Percentiles rank a stretch among this genome's conserved stretches.
phyloP scores from a whole-genome alignment of 495 filamentous ascomycete species.

The Pseudoneurospora amorphoporcata region DNA sequence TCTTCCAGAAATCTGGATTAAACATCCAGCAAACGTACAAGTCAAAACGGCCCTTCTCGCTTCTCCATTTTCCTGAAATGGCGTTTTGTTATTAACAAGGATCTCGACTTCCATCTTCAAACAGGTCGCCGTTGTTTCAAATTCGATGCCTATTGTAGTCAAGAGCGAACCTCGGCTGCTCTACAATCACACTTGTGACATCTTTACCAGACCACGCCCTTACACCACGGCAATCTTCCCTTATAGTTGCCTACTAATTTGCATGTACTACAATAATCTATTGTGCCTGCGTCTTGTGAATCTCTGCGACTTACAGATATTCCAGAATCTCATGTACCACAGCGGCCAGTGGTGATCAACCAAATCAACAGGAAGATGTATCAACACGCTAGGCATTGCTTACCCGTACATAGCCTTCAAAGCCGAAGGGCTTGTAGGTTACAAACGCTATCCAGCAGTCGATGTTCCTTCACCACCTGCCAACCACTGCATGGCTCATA shows the following conservation, averaged over 20 bases:
- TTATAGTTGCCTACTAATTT: not conserved
- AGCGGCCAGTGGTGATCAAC: not conserved
- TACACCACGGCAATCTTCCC: not conserved
- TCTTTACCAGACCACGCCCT: not conserved
- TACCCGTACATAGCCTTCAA: not conserved
- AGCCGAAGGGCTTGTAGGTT: not conserved
- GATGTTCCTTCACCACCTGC: conserved; percentile 6
- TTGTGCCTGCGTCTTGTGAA: not conserved
- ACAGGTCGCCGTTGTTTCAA: not conserved
- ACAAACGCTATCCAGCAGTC: not conserved
- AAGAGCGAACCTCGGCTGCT: not conserved
- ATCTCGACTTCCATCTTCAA: not conserved
- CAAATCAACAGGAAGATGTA: not conserved
- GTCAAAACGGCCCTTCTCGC: not conserved
- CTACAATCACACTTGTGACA: not conserved
- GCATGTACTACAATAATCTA: not conserved
- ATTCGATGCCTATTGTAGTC: not conserved
- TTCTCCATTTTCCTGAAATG: not conserved
- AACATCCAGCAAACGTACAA: not conserved
- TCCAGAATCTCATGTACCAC: not conserved
- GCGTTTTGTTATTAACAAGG: not conserved
- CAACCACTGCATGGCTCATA: conserved; percentile 18
- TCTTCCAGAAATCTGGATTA: not conserved
- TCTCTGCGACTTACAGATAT: not conserved
- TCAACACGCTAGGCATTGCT: not conserved